phyloP scores from a whole-genome alignment of 225 moss, liverwort and hornwort species.

The Polytrichum commune region DNA sequence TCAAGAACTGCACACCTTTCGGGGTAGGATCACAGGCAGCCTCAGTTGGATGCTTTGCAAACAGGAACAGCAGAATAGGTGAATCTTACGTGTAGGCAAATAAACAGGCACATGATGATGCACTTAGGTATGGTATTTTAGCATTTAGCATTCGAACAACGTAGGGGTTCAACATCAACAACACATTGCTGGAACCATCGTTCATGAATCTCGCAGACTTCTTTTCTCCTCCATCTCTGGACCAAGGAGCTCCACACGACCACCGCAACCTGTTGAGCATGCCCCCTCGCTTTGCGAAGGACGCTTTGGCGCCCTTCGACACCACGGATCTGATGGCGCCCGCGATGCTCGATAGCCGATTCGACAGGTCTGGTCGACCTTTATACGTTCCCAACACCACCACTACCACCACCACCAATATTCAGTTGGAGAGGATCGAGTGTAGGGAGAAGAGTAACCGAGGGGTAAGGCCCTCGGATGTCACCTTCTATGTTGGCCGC shows the following conservation, averaged over 20 bases:
- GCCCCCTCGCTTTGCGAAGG: conserved; percentile 50
- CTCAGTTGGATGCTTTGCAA: no score
- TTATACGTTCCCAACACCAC: conserved; percentile 2
- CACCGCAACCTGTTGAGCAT: conserved; percentile 27
- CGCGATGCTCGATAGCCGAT: conserved; percentile 12
- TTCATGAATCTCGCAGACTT: conserved; percentile 49
- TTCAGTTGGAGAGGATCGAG: conserved; percentile 26
- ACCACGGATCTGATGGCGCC: conserved; percentile 27
- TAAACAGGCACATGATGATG: no score
- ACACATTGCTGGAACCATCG: background rate
- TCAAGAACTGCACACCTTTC: no score
- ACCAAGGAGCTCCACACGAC: conserved; percentile 6
- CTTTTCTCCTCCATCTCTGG: conserved; percentile 39
- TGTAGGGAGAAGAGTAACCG: conserved; percentile 29
- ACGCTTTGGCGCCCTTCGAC: conserved; percentile 23
- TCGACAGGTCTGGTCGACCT: conserved; percentile 1
- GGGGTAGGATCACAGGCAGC: no score
- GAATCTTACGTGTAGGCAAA: no score
- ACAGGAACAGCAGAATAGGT: no score
- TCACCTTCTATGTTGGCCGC: conserved; percentile 59
- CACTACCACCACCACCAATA: conserved; percentile 1
- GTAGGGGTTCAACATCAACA: no score
- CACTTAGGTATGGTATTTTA: no score
- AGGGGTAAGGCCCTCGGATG: conserved; percentile 34
- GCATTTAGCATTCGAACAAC: no score